phyloP scores from a whole-genome alignment of 2,329 filamentous ascomycete genomes.

The Penicillium sp. region DNA sequence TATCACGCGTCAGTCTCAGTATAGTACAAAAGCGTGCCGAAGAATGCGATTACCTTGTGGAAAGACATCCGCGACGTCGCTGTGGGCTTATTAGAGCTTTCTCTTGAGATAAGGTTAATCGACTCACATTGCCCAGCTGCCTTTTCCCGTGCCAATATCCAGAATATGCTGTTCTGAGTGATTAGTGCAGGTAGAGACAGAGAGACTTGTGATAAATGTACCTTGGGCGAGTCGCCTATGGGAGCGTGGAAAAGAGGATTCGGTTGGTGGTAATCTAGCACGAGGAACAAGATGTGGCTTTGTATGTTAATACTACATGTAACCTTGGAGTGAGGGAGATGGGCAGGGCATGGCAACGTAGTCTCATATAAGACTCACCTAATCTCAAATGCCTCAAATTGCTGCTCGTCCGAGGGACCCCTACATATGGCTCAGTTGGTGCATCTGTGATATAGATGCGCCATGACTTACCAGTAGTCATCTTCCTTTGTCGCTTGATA shows the following conservation, averaged over 20 bases:
- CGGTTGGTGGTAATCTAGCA: constrained; percentile 12
- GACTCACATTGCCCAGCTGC: constrained; percentile 15
- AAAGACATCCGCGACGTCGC: constrained; percentile 13
- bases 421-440: neutral
- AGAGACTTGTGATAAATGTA: neutral
- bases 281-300: constrained; percentile 16
- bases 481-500: constrained; percentile 16
- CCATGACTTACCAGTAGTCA: constrained; percentile 13
- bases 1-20: constrained; percentile 1
- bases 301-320: neutral
- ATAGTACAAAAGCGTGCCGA: neutral
- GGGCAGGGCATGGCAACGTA: neutral
- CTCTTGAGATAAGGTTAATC: neutral
- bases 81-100: neutral
- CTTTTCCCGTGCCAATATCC: constrained; percentile 14
- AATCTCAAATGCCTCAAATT: constrained; percentile 16
- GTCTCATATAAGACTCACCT: neutral
- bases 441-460: neutral
- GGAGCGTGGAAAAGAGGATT: constrained; percentile 13
- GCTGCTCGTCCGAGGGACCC: constrained; percentile 16
- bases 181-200: neutral
- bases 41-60: constrained; percentile 7
- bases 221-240: constrained; percentile 12
- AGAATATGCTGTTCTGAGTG: constrained; percentile 9
- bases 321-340: neutral